These are phyloP conservation scores for Cladophialophora bantiana DNA, from an alignment of 2,329 filamentous ascomycete genomes.

Conservation along the genomic window DNA sequence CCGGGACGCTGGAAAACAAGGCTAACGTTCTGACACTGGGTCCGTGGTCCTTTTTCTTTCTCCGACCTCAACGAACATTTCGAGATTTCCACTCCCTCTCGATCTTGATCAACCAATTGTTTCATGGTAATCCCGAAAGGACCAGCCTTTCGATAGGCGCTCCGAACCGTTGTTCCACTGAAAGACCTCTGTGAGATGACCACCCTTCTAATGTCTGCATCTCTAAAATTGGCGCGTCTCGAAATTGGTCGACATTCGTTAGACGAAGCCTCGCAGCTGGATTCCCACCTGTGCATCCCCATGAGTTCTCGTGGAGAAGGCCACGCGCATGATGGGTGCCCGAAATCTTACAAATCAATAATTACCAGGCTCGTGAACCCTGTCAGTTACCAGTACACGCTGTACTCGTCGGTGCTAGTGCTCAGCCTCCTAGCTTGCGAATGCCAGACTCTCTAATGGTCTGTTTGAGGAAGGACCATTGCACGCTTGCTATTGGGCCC, in stretches of 20 bases:
- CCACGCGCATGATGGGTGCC: not conserved
- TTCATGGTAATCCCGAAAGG: conserved; percentile 2
- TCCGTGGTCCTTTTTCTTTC: not conserved
- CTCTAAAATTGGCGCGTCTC: conserved; percentile 15
- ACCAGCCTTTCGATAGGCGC: conserved; percentile 9
- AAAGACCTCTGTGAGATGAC: not conserved
- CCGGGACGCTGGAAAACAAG: not conserved
- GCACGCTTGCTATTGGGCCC: not conserved
- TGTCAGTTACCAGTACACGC: not conserved
- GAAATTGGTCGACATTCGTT: not conserved
- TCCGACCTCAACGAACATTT: conserved; percentile 11
- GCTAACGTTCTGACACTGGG: not conserved
- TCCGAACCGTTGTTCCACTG: conserved; percentile 15
- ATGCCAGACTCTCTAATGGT: not conserved
- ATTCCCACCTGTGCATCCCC: not conserved
- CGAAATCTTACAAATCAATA: conserved; percentile 16
- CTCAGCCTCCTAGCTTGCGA: conserved; percentile 29
- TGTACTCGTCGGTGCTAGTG: conserved; percentile 7
- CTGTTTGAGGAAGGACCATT: not conserved
- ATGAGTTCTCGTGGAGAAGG: not conserved
- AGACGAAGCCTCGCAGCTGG: not conserved
- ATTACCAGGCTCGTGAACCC: conserved; percentile 7
- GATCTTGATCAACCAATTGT: conserved; percentile 6
- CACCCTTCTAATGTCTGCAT: not conserved
- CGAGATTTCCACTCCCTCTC: conserved; percentile 10